Evolutionary conservation across 2,329 filamentous ascomycete species (phyloP), one percentile per base, ranked within the genome.

Genomic region (Decorospora gaudefroyi): DNA sequence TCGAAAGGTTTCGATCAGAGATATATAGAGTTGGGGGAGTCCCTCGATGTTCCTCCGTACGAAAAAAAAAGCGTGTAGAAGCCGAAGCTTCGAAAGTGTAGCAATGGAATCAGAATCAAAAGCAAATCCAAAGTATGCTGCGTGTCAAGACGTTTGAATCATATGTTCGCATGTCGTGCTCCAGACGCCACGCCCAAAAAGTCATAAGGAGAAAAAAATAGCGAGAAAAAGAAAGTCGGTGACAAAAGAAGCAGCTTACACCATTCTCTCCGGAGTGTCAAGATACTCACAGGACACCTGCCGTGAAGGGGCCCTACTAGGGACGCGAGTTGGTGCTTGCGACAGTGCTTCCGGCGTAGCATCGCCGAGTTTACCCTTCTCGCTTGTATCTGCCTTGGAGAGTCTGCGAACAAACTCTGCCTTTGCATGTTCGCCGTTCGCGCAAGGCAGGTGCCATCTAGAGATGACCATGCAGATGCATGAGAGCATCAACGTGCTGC

Each of bases 391-490:
- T 7, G 33, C 29, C 12, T 31, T 55, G 27, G 45, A 40, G 4
- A 55, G 12, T 16, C 49, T 47, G 21, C 42, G 40, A 9, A 42
- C 47, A 11, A 65, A 11, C 29, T 59, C 54, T 13, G 16, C 34
- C 41, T 29, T 48, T 38, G 59, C 54, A 35, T 42, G 51, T 34
- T 61, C 52, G 22, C 65, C 65, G 34, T 67, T 61, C 2, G 33
- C 42, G 44, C 60, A 64, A 2, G 66, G 65, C 3, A 70, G 57
- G 34, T 68, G 55, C 57, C 57, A 67, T 17, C 63, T 41, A 13
- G 65, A 54, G 2, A 65, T 33, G 7, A 59, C 11, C 72, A 78
- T 76, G 57, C 73, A 76, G 3, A 56, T 21, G 3, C 72, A 68
- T 7, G 69, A 71, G 8, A 74, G 12, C 19, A 75, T 57, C 25